phyloP scores from a whole-genome alignment of 495 filamentous ascomycete species.

The Aspergillus leporis region DNA sequence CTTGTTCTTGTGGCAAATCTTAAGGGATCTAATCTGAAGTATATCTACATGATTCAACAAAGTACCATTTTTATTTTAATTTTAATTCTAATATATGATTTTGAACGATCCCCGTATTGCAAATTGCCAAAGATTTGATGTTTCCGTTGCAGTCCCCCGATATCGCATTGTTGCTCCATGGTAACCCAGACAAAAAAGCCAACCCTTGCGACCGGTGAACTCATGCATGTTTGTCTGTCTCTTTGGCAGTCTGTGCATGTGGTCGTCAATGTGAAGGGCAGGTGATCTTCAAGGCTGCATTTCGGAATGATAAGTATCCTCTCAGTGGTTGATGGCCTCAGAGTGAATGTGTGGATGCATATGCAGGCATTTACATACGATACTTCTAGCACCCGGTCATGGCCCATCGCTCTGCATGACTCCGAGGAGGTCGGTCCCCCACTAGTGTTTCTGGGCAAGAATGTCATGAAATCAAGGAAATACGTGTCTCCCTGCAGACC shows the following conservation, averaged over 20 bases:
- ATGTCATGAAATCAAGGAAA: slow-evolving; percentile 14
- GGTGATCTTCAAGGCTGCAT: slow-evolving; percentile 15
- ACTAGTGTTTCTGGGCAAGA: neutral
- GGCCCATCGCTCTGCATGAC: neutral
- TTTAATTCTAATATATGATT: too few species aligned
- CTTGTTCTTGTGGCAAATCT: slow-evolving; percentile 5
- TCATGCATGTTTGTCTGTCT: neutral
- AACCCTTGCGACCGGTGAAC: neutral
- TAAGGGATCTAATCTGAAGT: neutral
- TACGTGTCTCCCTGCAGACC: slow-evolving; percentile 3
- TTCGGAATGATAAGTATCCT: slow-evolving; percentile 7
- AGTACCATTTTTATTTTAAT: too few species aligned
- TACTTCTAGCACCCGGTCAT: neutral
- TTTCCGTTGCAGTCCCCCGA: neutral
- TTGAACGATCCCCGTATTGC: too few species aligned
- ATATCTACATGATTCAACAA: neutral
- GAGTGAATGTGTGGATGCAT: neutral
- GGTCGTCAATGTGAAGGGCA: slow-evolving; percentile 6
- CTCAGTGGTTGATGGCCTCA: slow-evolving; percentile 4
- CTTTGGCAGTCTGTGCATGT: neutral
- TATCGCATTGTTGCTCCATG: neutral
- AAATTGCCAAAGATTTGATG: too few species aligned
- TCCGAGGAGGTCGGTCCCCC: neutral
- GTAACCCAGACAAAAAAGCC: neutral
- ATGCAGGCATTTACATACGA: neutral